Conservation (phyloP, 2,329 filamentous ascomycete genomes). For the Neonectria coccinea region DNA sequence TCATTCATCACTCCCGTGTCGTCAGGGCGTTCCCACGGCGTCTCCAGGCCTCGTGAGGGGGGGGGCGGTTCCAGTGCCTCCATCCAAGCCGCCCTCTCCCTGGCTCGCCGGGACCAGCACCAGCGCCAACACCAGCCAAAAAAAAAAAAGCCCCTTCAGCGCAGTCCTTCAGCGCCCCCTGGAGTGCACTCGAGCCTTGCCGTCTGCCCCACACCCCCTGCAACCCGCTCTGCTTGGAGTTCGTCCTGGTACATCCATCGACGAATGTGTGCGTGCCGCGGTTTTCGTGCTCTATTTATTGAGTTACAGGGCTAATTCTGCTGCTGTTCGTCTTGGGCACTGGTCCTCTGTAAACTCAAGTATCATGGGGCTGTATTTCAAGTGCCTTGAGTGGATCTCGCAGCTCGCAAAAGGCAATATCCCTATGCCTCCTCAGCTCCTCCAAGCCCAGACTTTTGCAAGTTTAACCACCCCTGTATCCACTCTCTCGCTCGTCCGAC, state of each 20-base stretch:
- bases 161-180: not conserved
- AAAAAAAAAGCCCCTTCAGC: not conserved
- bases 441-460: slow-evolving; percentile 11
- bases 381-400: not conserved
- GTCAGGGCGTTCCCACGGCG: slow-evolving; percentile 22
- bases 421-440: slow-evolving; percentile 10
- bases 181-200: not conserved
- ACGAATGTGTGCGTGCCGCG: not conserved
- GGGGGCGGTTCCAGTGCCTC: slow-evolving; percentile 28
- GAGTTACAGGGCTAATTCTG: not conserved
- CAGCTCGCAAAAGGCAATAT: not conserved
- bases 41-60: slow-evolving; percentile 26
- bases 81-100: slow-evolving; percentile 22
- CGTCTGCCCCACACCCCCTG: not conserved
- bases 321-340: not conserved
- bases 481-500: slow-evolving; percentile 21
- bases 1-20: slow-evolving; percentile 6
- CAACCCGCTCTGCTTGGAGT: not conserved
- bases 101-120: not conserved
- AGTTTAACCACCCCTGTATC: slow-evolving; percentile 22
- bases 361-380: not conserved
- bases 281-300: not conserved
- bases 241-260: not conserved
- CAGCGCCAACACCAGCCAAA: not conserved
- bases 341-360: not conserved